Evolutionary conservation across 352 stramenopile genomes (phyloP), one percentile per base, ranked within the genome.

Genomic region (Globisporangium rhizosaccharum): DNA sequence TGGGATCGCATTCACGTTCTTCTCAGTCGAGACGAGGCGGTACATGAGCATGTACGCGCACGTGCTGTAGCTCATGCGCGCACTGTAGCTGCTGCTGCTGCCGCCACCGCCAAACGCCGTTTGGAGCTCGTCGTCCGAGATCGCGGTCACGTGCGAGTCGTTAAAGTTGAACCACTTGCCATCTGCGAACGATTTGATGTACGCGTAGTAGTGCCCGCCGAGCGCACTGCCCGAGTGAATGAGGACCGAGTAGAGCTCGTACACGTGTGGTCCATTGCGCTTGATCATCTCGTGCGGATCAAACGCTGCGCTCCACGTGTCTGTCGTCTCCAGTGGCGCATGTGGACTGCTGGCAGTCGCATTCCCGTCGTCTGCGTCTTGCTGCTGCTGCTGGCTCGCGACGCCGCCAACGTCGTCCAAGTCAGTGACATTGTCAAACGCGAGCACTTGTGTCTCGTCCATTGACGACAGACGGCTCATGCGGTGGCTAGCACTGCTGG

Each of bases 21-120:
- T 86, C 26, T 82, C 63, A 2, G 62, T 39, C 28, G 73, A 77
- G 14, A 96, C 82, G 25, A 92, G 64, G 11, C 88, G 82, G 65
- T 97, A 97, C 75, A 97, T 85, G 10, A 97, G 68, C 87, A 97
- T 96, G 70, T 97, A 97, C n/a, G 88, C 88, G 52, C 80, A 91
- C 15, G 82, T 92, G 56, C 79, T 90, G 67, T 91, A 76, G 7
- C 71, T 78, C 68, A 73, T 73, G 53, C 70, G 76, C 37, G 65
- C 76, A 36, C 69, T 80, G 65, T 90, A 89, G 47, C 63, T 76
- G 56, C 53, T 67, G 36, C 72, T 75, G 37, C 76, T 72, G 53
- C 63, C 73, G 14, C 68, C 70, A 14, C 76, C 83, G 44, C 85
- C 82, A 56, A 79, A 92, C 18, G 82, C 83, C n/a, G 79, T 89